Percentiles rank a stretch among this genome's conserved stretches.
Evolutionary conservation across 2,329 filamentous ascomycete species (phyloP).

Genomic region (Thielaviopsis cerberus): DNA sequence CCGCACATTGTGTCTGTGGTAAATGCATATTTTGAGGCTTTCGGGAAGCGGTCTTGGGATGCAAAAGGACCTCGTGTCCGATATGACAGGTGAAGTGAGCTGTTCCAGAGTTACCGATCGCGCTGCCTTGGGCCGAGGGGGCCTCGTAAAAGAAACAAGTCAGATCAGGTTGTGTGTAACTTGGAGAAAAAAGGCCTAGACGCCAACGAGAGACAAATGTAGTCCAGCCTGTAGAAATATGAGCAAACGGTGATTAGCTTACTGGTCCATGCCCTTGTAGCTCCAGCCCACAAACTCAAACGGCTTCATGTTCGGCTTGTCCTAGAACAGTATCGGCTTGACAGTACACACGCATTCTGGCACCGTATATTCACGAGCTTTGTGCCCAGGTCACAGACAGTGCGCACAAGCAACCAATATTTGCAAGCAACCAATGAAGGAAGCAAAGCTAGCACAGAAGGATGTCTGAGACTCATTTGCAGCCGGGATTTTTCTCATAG

Average conservation of each 20-base stretch:
- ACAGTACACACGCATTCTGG: not conserved
- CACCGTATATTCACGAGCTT: not conserved
- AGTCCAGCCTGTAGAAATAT: not conserved
- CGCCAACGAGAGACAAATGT: not conserved
- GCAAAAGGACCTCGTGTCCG: not conserved
- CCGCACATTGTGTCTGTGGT: not conserved
- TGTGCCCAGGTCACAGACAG: not conserved
- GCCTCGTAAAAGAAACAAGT: not conserved
- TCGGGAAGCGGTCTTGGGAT: not conserved
- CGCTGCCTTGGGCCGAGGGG: not conserved
- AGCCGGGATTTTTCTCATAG: not conserved
- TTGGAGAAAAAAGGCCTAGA: not conserved
- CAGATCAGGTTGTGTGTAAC: not conserved
- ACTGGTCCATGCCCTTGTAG: not conserved
- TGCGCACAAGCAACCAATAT: not conserved
- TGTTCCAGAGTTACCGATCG: not conserved
- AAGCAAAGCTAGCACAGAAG: not conserved
- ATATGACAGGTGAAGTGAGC: not conserved
- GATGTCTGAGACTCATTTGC: not conserved
- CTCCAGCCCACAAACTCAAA: too few species aligned
- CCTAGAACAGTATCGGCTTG: not conserved
- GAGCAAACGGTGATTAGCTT: not conserved
- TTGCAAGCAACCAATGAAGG: not conserved
- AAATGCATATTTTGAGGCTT: not conserved
- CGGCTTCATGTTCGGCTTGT: too few species aligned